Evolutionary conservation across 441 rosid species (phyloP).

Genomic region (Gossypium lobatum): DNA sequence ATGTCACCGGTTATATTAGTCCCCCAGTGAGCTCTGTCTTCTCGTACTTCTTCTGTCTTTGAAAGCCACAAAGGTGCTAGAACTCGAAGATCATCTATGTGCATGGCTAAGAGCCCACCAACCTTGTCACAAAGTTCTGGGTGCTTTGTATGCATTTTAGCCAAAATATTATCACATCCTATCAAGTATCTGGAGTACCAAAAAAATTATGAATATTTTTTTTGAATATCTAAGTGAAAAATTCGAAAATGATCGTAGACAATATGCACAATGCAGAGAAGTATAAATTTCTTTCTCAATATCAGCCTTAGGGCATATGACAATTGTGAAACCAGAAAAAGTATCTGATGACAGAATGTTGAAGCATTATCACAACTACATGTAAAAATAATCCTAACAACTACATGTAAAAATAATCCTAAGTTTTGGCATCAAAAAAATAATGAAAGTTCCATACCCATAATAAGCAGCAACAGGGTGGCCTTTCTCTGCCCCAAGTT

Average conservation of each 20-base stretch:
- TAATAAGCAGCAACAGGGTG: conserved; percentile 85
- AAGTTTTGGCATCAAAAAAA: not conserved
- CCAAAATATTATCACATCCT: conserved; percentile 91
- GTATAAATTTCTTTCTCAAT: not conserved
- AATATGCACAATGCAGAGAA: not conserved
- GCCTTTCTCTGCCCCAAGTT: conserved; percentile 89
- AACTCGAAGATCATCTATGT: conserved; percentile 85
- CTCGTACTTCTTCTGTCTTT: conserved; percentile 95
- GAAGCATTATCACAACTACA: not conserved
- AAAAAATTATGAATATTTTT: not conserved
- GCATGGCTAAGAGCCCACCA: conserved; percentile 98
- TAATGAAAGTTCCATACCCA: conserved; percentile 43
- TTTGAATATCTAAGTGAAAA: not conserved
- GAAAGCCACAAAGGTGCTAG: conserved; percentile 95
- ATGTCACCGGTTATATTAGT: conserved; percentile 95
- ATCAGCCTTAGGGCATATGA: not conserved
- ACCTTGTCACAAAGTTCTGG: conserved; percentile 92
- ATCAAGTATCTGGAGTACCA: conserved; percentile 61
- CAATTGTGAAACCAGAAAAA: not conserved
- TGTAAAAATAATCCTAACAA: not conserved
- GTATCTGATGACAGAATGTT: not conserved
- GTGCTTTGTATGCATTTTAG: conserved; percentile 74
- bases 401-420: not conserved
- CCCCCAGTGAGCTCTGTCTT: conserved; percentile 85
- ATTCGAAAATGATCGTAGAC: not conserved